phyloP scores from a whole-genome alignment of 495 filamentous ascomycete genomes.

The Tricharina praecox region DNA sequence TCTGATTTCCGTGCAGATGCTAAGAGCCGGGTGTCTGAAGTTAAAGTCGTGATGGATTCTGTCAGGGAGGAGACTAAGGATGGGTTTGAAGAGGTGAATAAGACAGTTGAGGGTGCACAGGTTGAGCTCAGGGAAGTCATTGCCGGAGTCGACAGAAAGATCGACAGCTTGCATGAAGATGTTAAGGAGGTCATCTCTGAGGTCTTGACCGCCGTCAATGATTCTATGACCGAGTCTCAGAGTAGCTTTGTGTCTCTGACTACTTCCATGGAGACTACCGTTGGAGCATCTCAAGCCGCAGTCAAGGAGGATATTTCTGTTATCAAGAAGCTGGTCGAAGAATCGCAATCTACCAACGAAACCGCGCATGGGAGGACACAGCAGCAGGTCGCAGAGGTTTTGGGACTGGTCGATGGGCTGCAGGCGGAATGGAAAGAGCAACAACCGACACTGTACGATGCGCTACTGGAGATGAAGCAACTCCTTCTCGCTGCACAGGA shows the following conservation, averaged over 20 bases:
- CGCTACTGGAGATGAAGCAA: constrained; percentile 27
- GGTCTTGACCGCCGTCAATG: constrained; percentile 11
- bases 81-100: constrained; percentile 59
- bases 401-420: constrained; percentile 21
- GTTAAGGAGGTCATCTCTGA: constrained; percentile 7
- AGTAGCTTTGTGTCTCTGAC: constrained; percentile 2
- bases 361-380: constrained; percentile 23
- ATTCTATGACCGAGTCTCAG: constrained; percentile 10
- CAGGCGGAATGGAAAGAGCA: constrained; percentile 25
- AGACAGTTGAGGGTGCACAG: constrained; percentile 60
- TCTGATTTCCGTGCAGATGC: constrained; percentile 26
- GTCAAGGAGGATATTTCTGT: constrained; percentile 30
- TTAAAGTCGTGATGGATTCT: constrained; percentile 65
- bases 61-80: constrained; percentile 65
- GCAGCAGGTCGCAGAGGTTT: constrained; percentile 20
- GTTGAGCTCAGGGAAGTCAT: constrained; percentile 19
- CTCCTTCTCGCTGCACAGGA: constrained; percentile 26
- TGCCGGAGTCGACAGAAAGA: constrained; percentile 23
- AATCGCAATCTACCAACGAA: constrained; percentile 10
- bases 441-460: constrained; percentile 20
- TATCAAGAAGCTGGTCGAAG: constrained; percentile 22
- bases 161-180: constrained; percentile 16
- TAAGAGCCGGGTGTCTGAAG: constrained; percentile 41
- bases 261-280: constrained; percentile 30
- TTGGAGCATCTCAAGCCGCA: constrained; percentile 36